Evolutionary conservation across 495 filamentous ascomycete genomes (phyloP).

Genomic region (Rhizodiscina lignyota): DNA sequence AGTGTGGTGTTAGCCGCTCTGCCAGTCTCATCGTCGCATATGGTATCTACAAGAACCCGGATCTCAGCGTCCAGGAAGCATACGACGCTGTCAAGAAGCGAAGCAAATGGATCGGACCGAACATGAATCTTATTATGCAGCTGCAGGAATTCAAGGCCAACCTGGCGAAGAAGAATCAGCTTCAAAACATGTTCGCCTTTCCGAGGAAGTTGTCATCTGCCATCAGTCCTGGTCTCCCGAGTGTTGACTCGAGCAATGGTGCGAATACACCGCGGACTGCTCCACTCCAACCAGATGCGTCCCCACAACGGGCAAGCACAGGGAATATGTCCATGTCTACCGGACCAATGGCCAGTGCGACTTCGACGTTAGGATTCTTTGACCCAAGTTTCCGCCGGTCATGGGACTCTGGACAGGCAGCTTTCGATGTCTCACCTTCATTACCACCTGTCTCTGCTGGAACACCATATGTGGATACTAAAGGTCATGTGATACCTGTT

Average conservation of each 20-base stretch:
- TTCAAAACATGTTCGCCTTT: no score
- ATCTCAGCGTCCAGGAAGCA: slow-evolving; percentile 77
- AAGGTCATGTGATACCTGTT: slow-evolving; percentile 12
- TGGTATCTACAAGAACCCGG: slow-evolving; percentile 79
- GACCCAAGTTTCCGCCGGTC: slow-evolving; percentile 12
- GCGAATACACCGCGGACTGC: slow-evolving; percentile 13
- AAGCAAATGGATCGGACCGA: slow-evolving; percentile 92
- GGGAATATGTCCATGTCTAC: slow-evolving; percentile 15
- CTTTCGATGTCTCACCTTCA: slow-evolving; percentile 10
- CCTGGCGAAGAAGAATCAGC: no score
- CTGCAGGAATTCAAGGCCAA: slow-evolving; percentile 79
- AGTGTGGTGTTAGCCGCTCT: slow-evolving; percentile 88
- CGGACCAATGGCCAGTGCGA: slow-evolving; percentile 11
- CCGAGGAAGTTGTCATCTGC: slow-evolving; percentile 9
- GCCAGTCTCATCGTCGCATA: slow-evolving; percentile 96
- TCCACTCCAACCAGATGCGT: slow-evolving; percentile 13
- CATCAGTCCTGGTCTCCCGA: no score
- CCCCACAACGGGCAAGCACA: slow-evolving; percentile 14
- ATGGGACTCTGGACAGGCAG: slow-evolving; percentile 12
- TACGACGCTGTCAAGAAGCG: slow-evolving; percentile 79
- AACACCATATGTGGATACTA: slow-evolving; percentile 12
- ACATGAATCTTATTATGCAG: slow-evolving; percentile 97
- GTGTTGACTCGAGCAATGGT: no score
- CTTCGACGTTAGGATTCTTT: slow-evolving; percentile 5
- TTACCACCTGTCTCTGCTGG: slow-evolving; percentile 1